Percentiles rank a stretch among this genome's conserved stretches.
Evolutionary conservation across 2,329 filamentous ascomycete species (phyloP).

Genomic region (Aspergillus ruber): DNA sequence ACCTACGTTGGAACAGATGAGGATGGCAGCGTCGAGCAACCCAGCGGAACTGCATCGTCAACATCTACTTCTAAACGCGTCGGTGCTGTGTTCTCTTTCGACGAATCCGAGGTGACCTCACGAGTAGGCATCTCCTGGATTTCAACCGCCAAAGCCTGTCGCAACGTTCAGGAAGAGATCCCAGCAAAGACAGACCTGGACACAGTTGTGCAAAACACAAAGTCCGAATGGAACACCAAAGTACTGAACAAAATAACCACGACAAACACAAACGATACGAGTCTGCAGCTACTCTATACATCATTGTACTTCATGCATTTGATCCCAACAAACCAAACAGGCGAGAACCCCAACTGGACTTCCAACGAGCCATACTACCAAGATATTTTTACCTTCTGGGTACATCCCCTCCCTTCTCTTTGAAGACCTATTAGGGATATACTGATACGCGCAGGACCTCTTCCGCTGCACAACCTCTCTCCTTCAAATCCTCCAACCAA

Average conservation of each 20-base stretch:
- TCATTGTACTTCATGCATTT: conserved; percentile 65
- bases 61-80: conserved; percentile 42
- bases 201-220: conserved; percentile 43
- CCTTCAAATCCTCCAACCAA: conserved; percentile 59
- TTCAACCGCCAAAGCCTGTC: conserved; percentile 55
- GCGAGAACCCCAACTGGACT: conserved; percentile 62
- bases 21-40: conserved; percentile 21
- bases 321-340: conserved; percentile 63
- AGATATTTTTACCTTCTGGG: conserved; percentile 65
- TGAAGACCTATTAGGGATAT: neutral
- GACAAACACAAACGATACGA: conserved; percentile 49
- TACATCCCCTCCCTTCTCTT: conserved; percentile 6
- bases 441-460: conserved; percentile 35
- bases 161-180: conserved; percentile 53
- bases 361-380: conserved; percentile 64
- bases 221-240: conserved; percentile 53
- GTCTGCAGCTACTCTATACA: conserved; percentile 58
- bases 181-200: conserved; percentile 39
- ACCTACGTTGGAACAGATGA: conserved; percentile 22
- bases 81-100: conserved; percentile 49
- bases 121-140: conserved; percentile 64
- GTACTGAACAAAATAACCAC: conserved; percentile 61
- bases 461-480: conserved; percentile 61
- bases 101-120: conserved; percentile 43
- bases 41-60: conserved; percentile 26